These are phyloP conservation scores for Jatropha multifida DNA, from an alignment of 441 rosid genomes.

Conservation along the genomic window DNA sequence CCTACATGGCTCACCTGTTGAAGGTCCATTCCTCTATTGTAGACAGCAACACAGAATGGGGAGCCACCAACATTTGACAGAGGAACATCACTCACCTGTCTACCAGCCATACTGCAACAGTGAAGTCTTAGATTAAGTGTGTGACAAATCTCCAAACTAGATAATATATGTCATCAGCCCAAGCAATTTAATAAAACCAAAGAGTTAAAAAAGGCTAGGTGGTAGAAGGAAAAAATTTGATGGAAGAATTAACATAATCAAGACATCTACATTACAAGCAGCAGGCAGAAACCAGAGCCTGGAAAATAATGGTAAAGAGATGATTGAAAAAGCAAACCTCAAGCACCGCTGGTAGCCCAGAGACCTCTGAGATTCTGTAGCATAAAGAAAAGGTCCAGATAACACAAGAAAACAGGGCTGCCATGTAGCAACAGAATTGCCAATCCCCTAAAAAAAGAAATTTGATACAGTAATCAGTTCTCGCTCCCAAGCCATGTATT, in stretches of 20 bases:
- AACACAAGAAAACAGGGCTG: constrained; percentile 89
- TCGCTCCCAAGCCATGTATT: constrained; percentile 25
- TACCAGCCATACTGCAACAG: constrained; percentile 91
- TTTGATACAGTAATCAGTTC: constrained; percentile 19
- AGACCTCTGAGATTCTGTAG: constrained; percentile 81
- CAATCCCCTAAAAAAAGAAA: constrained; percentile 77
- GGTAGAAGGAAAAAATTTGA: constrained; percentile 16
- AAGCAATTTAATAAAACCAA: background rate
- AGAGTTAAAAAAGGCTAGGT: background rate
- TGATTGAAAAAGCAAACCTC: constrained; percentile 55
- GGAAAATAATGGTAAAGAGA: background rate
- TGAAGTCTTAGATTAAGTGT: constrained; percentile 24
- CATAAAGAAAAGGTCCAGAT: constrained; percentile 86
- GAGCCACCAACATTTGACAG: constrained; percentile 85
- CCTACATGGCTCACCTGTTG: constrained; percentile 57
- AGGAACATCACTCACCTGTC: constrained; percentile 89
- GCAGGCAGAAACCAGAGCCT: constrained; percentile 5
- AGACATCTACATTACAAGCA: constrained; percentile 9
- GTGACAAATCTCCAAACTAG: constrained; percentile 9
- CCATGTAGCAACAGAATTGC: constrained; percentile 93
- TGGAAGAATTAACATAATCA: background rate
- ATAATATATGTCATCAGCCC: background rate
- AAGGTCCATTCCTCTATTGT: constrained; percentile 74
- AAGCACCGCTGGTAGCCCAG: constrained; percentile 78
- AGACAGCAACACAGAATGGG: constrained; percentile 78